A percentile compares a stretch with the other conserved stretches of the same genome.
These are phyloP conservation scores for Grigorovia yakushimaensis DNA, from an alignment of 805 yeast genomes.

Conservation along the genomic window DNA sequence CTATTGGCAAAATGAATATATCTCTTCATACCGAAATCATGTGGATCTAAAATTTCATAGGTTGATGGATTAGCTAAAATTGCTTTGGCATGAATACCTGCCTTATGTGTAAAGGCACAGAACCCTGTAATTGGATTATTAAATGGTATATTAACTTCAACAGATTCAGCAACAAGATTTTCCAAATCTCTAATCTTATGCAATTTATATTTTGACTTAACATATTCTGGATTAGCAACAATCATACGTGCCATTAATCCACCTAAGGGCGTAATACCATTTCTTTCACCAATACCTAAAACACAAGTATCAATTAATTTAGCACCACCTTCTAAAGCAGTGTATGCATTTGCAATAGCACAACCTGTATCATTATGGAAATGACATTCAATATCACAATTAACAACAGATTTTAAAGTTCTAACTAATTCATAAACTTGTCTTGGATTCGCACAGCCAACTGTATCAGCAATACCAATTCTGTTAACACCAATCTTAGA, in stretches of 20 bases:
- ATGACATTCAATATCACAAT: conserved; percentile 96
- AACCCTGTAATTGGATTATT: conserved; percentile 98
- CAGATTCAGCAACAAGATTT: conserved; percentile 92
- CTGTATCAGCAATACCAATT: conserved; percentile 98
- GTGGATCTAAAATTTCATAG: conserved; percentile 88
- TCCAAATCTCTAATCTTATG: conserved; percentile 94
- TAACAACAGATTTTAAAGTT: conserved; percentile 84
- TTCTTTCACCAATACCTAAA: conserved; percentile 98
- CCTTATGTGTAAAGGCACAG: conserved; percentile 99
- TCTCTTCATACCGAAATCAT: conserved; percentile 90
- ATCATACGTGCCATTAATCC: conserved; percentile 99
- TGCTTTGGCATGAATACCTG: conserved; percentile 98
- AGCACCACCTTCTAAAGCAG: conserved; percentile 97
- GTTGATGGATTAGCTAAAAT: conserved; percentile 97
- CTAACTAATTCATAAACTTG: conserved; percentile 95
- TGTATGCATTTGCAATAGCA: conserved; percentile 97
- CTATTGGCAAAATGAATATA: conserved; percentile 97
- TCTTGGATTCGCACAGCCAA: conserved; percentile 98
- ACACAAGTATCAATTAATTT: conserved; percentile 89
- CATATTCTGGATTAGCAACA: conserved; percentile 95
- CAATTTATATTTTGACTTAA: conserved; percentile 83
- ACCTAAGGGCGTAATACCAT: conserved; percentile 95
- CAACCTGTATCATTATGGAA: conserved; percentile 99
- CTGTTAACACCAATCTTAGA: conserved; percentile 96
- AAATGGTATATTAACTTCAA: conserved; percentile 93